Conservation (phyloP, 2,329 filamentous ascomycete genomes). For the Penicillium sp. region DNA sequence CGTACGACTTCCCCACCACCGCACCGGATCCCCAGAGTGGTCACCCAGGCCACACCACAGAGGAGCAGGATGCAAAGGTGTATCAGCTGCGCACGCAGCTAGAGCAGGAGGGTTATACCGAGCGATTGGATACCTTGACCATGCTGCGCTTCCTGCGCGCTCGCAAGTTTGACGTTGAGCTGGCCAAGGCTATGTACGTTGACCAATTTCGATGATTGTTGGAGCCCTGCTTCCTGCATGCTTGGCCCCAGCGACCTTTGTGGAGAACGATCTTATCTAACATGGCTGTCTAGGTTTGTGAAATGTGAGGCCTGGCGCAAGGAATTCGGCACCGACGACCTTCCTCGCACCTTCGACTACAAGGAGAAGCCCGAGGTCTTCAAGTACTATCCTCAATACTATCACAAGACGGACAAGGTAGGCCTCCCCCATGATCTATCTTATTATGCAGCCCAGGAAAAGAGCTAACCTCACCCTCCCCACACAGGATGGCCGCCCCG, state of each 20-base stretch:
- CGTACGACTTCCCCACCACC: constrained; percentile 88
- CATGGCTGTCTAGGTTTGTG: constrained; percentile 67
- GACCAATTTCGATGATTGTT: constrained; percentile 2
- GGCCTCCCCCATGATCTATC: constrained; percentile 6
- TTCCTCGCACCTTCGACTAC: constrained; percentile 80
- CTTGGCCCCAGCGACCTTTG: neutral
- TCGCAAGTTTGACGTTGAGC: constrained; percentile 86
- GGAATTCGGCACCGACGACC: constrained; percentile 78
- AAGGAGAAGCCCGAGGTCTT: constrained; percentile 79
- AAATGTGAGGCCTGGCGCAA: constrained; percentile 89
- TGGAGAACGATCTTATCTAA: constrained; percentile 2
- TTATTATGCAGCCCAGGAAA: neutral
- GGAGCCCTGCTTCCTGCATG: neutral
- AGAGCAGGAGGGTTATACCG: constrained; percentile 76
- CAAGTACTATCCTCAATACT: constrained; percentile 96
- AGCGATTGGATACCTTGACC: constrained; percentile 88
- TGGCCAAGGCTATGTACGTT: constrained; percentile 81
- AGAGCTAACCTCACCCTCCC: neutral
- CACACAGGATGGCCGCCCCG: constrained; percentile 81
- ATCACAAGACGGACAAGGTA: constrained; percentile 74
- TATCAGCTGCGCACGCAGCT: constrained; percentile 80
- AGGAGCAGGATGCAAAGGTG: constrained; percentile 85
- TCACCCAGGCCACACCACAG: constrained; percentile 83
- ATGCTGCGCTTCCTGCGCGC: constrained; percentile 90
- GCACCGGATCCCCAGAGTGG: constrained; percentile 69